Percentiles rank a stretch among this genome's conserved stretches.
Evolutionary conservation across 2,329 filamentous ascomycete genomes (phyloP).

Genomic region (Zasmidium citrigriseum): DNA sequence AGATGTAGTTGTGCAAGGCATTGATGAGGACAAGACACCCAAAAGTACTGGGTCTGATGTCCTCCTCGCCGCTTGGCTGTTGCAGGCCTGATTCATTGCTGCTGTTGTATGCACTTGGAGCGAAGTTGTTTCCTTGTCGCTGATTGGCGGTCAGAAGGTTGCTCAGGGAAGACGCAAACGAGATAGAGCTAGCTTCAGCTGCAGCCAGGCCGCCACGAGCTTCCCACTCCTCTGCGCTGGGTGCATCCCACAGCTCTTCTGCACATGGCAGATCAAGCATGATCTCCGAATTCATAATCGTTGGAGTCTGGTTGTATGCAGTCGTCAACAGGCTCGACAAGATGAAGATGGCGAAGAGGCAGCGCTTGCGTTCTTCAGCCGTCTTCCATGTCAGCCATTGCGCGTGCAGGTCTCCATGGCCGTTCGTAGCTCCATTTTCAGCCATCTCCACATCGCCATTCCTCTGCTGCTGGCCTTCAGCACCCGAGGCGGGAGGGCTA

Average conservation of each 20-base stretch:
- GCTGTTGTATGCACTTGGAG: slow-evolving; percentile 26
- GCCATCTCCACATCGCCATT: slow-evolving; percentile 57
- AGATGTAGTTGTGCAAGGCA: slow-evolving; percentile 95
- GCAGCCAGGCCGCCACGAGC: slow-evolving; percentile 71
- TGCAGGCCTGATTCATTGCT: slow-evolving; percentile 17
- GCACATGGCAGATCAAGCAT: slow-evolving; percentile 86
- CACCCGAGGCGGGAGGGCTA: slow-evolving; percentile 14
- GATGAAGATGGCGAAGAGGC: slow-evolving; percentile 86
- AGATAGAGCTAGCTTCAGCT: slow-evolving; percentile 69
- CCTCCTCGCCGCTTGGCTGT: slow-evolving; percentile 46
- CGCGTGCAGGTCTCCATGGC: slow-evolving; percentile 53
- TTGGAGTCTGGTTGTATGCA: slow-evolving; percentile 88
- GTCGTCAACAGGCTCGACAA: slow-evolving; percentile 88
- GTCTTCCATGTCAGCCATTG: slow-evolving; percentile 90
- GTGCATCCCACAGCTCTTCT: slow-evolving; percentile 85
- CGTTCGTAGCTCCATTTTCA: slow-evolving; percentile 8
- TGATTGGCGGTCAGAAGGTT: slow-evolving; percentile 79
- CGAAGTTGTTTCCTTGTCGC: slow-evolving; percentile 40
- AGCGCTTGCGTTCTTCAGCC: slow-evolving; percentile 87
- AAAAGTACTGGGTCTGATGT: slow-evolving; percentile 82
- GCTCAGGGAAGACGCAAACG: slow-evolving; percentile 80
- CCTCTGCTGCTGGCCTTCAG: slow-evolving; percentile 5
- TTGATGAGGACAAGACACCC: slow-evolving; percentile 91
- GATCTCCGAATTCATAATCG: slow-evolving; percentile 92
- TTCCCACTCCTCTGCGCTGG: slow-evolving; percentile 79